Evolutionary conservation across 2,329 filamentous ascomycete species (phyloP).

Genomic region (Trichoderma endophyticum): DNA sequence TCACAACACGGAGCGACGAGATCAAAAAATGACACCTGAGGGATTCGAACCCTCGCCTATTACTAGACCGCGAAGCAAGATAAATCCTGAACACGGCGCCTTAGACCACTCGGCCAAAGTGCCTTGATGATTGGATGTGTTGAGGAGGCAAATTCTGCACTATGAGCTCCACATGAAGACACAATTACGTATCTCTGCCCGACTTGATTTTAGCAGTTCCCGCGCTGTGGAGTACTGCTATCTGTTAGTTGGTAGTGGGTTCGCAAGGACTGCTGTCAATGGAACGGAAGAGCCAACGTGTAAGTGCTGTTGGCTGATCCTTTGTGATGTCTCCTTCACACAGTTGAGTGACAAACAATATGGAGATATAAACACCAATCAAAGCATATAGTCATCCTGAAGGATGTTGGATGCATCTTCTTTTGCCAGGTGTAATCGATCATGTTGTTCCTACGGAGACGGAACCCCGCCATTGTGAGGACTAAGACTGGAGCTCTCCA

Average conservation of each 20-base stretch:
- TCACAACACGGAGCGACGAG: neutral
- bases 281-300: neutral
- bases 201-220: neutral
- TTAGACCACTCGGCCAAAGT: conserved; percentile 30
- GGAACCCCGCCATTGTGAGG: conserved; percentile 22
- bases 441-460: conserved; percentile 16
- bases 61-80: conserved; percentile 27
- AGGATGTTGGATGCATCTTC: neutral
- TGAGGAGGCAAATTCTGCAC: neutral
- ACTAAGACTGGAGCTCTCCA: neutral
- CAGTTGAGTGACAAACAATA: neutral
- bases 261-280: neutral
- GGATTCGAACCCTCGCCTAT: conserved; percentile 34
- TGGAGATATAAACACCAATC: neutral
- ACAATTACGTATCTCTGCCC: neutral
- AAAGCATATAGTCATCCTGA: neutral
- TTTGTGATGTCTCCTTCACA: neutral
- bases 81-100: conserved; percentile 25
- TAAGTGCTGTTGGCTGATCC: neutral
- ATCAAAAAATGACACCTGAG: conserved; percentile 28
- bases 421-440: neutral
- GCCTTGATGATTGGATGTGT: conserved; percentile 20
- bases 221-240: neutral
- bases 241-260: neutral
- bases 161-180: neutral